Conservation (phyloP, 345 rosid species). For the Aethionema arabicum region DNA sequence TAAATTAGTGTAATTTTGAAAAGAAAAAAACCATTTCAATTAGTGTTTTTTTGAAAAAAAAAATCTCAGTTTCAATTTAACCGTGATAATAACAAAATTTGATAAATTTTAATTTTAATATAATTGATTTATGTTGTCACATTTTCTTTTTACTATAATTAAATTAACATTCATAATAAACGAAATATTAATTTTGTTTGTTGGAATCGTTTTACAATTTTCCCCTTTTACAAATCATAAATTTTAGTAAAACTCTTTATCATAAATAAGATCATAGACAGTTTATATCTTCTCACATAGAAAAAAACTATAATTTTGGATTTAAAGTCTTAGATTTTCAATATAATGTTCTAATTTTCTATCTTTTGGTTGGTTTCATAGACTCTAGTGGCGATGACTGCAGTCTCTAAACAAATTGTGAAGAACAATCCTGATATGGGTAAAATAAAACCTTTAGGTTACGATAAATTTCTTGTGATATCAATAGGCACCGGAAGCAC, state of each 20-base stretch:
- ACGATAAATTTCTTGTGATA: constrained; percentile 52
- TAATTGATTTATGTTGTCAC: no score
- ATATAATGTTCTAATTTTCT: background rate
- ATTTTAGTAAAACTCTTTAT: background rate
- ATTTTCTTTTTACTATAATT: no score
- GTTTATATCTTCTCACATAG: background rate
- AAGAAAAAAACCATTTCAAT: no score
- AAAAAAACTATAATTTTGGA: background rate
- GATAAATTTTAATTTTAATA: no score
- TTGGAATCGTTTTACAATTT: no score
- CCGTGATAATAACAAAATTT: no score
- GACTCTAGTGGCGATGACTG: constrained; percentile 65
- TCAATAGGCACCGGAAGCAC: constrained; percentile 68
- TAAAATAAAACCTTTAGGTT: constrained; percentile 44
- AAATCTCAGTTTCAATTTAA: no score
- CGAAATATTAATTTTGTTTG: no score
- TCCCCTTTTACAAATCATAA: background rate
- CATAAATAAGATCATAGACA: background rate
- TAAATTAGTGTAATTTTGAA: no score
- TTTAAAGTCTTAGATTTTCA: background rate
- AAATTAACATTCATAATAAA: no score
- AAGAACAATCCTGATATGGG: constrained; percentile 50
- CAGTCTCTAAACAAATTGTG: constrained; percentile 53
- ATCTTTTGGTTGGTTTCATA: constrained; percentile 17
- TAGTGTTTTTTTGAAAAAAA: no score